A percentile compares a stretch with the other conserved stretches of the same genome.
phyloP scores from a whole-genome alignment of 1,284 basidiomycete genomes.

The Papiliotrema terrestris region DNA sequence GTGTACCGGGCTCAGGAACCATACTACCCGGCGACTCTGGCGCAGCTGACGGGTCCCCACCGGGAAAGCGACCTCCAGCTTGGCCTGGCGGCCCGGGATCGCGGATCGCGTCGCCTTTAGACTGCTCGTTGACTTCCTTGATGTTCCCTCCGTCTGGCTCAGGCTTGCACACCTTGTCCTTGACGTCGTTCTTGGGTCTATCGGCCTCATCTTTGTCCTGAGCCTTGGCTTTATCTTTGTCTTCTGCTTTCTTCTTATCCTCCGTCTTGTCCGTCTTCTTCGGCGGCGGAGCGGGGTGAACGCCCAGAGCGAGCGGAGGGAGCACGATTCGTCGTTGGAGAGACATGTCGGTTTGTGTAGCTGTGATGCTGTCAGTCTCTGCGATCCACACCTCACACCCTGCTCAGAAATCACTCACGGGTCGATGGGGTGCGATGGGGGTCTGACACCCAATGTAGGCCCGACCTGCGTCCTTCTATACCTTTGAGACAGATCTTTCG shows the following conservation, averaged over 20 bases:
- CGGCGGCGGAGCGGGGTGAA: slow-evolving; percentile 29
- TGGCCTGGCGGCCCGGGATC: not conserved
- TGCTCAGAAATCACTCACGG: too few relatives aligned
- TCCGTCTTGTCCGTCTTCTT: slow-evolving; percentile 11
- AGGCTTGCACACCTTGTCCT: slow-evolving; percentile 1
- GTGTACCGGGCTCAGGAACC: slow-evolving; percentile 23
- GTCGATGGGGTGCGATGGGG: not conserved
- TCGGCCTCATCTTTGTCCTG: slow-evolving; percentile 3
- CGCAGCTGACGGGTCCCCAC: not conserved
- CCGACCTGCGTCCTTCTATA: not conserved
- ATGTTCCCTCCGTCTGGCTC: not conserved
- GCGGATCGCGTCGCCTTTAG: not conserved
- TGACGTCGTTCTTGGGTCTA: not conserved
- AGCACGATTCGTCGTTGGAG: slow-evolving; percentile 28
- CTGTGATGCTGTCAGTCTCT: not conserved
- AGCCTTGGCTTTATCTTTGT: slow-evolving; percentile 5
- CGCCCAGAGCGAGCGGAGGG: slow-evolving; percentile 29
- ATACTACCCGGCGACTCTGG: slow-evolving; percentile 18
- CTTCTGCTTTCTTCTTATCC: slow-evolving; percentile 5
- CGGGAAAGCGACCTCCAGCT: not conserved
- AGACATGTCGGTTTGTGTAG: slow-evolving; percentile 21
- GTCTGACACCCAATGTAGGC: not conserved
- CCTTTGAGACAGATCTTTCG: not conserved
- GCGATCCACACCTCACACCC: too few relatives aligned
- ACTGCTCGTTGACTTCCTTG: not conserved